Evolutionary conservation across 2,329 filamentous ascomycete species (phyloP), one percentile per base, ranked within the genome.

Genomic region (Monosporascus sp.): DNA sequence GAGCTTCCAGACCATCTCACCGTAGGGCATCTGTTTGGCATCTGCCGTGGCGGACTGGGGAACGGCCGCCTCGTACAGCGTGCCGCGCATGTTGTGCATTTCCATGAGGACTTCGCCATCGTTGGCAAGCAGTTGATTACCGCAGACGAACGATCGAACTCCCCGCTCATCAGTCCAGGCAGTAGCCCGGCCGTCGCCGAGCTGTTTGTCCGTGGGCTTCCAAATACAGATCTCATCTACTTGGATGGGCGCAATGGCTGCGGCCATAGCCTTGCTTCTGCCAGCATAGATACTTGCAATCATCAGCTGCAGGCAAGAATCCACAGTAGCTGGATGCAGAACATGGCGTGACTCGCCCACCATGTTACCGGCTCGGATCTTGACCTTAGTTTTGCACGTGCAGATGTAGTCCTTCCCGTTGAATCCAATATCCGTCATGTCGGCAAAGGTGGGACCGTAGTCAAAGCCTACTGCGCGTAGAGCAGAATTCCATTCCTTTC

Each of bases 241-340:
- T 20, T 54, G 53, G 18, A 65, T 49, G 1, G 70, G 70, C 6
- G 72, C 62, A 2, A 65, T 60, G 20, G 65, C 69, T 43, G 57
- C 64, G 1, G 58, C 48, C 63, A 72, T 68, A 17, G 55, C 62
- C 6, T 58, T 65, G 22, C 56, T 52, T 2, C 59, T 56, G 3
- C 67, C 67, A 0, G 62, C 58, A 37, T 68, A 59, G 37, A 68
- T 62, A n/a, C 67, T 60, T 2, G 59, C 62, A 39, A 68, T 68
- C 11, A 60, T 54, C 6, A 71, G 61, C 44, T 73, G 71, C 4
- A 73, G 54, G 18, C 54, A 56, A n/a, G 62, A 61, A 54, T 77
- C 73, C 15, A 76, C 63, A 15, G 64, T 62, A 1, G 69, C 60
- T 0, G 74, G 74, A 53, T 76, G 74, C 18, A 76, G 54, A 11